These are phyloP conservation scores for Cyberlindnera galapagoensis DNA, from an alignment of 805 yeast species.

Conservation along the genomic window DNA sequence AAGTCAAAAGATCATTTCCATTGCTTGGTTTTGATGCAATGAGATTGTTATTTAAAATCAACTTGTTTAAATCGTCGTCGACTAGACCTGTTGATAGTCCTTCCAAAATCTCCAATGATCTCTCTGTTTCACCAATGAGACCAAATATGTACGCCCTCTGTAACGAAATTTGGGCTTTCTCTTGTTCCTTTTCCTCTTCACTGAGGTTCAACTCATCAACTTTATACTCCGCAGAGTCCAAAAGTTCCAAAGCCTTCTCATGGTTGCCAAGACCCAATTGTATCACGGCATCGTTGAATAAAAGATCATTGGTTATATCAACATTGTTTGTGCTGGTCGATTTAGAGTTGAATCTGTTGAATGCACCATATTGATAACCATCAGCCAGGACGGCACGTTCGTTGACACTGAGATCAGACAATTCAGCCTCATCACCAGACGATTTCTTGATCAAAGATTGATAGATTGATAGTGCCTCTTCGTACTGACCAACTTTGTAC, in stretches of 20 bases:
- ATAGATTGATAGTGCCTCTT: slow-evolving; percentile 46
- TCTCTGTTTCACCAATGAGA: slow-evolving; percentile 28
- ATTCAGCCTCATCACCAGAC: slow-evolving; percentile 30
- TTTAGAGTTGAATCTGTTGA: slow-evolving; percentile 7
- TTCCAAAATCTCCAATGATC: slow-evolving; percentile 32
- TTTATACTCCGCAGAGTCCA: slow-evolving; percentile 38
- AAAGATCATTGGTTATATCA: slow-evolving; percentile 46
- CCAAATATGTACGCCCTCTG: slow-evolving; percentile 55
- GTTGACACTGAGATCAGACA: slow-evolving; percentile 55
- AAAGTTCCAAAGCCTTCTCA: slow-evolving; percentile 32
- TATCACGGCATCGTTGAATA: slow-evolving; percentile 60
- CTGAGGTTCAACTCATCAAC: slow-evolving; percentile 34
- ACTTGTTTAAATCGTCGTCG: slow-evolving; percentile 23
- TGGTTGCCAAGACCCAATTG: slow-evolving; percentile 38
- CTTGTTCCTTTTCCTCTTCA: slow-evolving; percentile 41
- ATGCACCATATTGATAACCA: slow-evolving; percentile 15
- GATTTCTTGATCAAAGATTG: slow-evolving; percentile 34
- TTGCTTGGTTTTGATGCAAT: slow-evolving; percentile 11
- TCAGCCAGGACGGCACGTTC: slow-evolving; percentile 64
- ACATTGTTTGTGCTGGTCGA: slow-evolving; percentile 16
- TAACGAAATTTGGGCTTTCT: slow-evolving; percentile 54
- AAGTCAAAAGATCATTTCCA: slow-evolving; percentile 17
- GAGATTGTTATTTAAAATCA: slow-evolving; percentile 28
- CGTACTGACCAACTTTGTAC: slow-evolving; percentile 44
- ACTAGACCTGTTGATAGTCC: slow-evolving; percentile 21